Conservation (phyloP, 169 alveolate genomes). For the Cryptosporidium felis region DNA sequence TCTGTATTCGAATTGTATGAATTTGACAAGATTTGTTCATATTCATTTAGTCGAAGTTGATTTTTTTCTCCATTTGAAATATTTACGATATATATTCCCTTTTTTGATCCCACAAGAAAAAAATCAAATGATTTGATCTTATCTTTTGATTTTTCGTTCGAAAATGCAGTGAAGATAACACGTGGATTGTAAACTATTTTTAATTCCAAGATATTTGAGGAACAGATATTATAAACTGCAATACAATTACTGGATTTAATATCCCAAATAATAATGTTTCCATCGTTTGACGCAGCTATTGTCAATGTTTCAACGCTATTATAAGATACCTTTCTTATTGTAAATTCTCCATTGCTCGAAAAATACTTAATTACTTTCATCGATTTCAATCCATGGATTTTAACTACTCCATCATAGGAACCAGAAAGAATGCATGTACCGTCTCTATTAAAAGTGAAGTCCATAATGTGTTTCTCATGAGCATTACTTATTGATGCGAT, state of each 20-base stretch:
- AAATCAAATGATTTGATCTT: slow-evolving; percentile 20
- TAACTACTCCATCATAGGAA: slow-evolving; percentile 22
- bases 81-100: background rate
- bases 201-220: slow-evolving; percentile 5
- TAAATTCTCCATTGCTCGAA: background rate
- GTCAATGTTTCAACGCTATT: slow-evolving; percentile 35
- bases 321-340: background rate
- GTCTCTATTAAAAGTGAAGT: slow-evolving; percentile 18
- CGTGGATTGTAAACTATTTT: background rate
- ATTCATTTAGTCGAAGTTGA: background rate
- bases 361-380: slow-evolving; percentile 28
- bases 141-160: background rate
- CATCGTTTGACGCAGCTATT: slow-evolving; percentile 31
- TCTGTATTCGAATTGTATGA: background rate
- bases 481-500: background rate
- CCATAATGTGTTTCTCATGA: slow-evolving; percentile 17
- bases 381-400: slow-evolving; percentile 63
- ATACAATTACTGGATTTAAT: slow-evolving; percentile 4
- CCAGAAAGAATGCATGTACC: slow-evolving; percentile 46
- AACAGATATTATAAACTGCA: slow-evolving; percentile 24
- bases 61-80: slow-evolving; percentile 28
- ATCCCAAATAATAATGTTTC: slow-evolving; percentile 43
- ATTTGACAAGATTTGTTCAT: background rate
- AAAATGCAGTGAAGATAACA: background rate
- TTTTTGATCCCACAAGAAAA: background rate